phyloP scores from a whole-genome alignment of 2,329 filamentous ascomycete species.

The Amylocarpus encephaloides region DNA sequence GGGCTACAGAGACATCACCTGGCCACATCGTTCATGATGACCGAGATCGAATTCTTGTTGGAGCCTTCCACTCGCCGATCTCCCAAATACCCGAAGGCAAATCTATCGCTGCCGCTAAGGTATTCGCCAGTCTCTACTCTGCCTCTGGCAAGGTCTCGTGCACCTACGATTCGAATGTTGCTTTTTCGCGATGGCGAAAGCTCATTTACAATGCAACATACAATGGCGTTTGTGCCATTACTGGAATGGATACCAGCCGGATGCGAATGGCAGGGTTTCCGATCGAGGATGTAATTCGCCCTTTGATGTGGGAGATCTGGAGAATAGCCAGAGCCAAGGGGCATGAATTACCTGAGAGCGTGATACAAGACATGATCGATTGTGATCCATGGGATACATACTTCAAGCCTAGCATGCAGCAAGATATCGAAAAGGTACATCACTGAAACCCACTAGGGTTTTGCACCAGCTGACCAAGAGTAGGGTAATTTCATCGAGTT shows the following conservation, averaged over 20 bases:
- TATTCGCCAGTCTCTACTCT: slow-evolving; percentile 21
- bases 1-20: slow-evolving; percentile 18
- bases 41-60: slow-evolving; percentile 19
- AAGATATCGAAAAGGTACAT: slow-evolving; percentile 45
- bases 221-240: slow-evolving; percentile 22
- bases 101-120: slow-evolving; percentile 12
- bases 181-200: slow-evolving; percentile 23
- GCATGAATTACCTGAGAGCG: slow-evolving; percentile 19
- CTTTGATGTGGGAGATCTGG: slow-evolving; percentile 27
- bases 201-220: slow-evolving; percentile 26
- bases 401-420: slow-evolving; percentile 39
- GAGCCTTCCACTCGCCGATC: slow-evolving; percentile 18
- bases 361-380: slow-evolving; percentile 35
- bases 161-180: slow-evolving; percentile 19
- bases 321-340: slow-evolving; percentile 23
- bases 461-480: neutral
- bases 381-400: slow-evolving; percentile 43
- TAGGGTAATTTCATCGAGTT: slow-evolving; percentile 50
- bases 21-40: slow-evolving; percentile 23
- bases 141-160: slow-evolving; percentile 20
- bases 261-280: slow-evolving; percentile 28
- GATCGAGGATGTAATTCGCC: slow-evolving; percentile 26
- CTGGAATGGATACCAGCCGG: slow-evolving; percentile 21
- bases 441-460: neutral
- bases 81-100: slow-evolving; percentile 7